Evolutionary conservation across 2,329 filamentous ascomycete species (phyloP).

Genomic region (Sarocladium brachiariae): DNA sequence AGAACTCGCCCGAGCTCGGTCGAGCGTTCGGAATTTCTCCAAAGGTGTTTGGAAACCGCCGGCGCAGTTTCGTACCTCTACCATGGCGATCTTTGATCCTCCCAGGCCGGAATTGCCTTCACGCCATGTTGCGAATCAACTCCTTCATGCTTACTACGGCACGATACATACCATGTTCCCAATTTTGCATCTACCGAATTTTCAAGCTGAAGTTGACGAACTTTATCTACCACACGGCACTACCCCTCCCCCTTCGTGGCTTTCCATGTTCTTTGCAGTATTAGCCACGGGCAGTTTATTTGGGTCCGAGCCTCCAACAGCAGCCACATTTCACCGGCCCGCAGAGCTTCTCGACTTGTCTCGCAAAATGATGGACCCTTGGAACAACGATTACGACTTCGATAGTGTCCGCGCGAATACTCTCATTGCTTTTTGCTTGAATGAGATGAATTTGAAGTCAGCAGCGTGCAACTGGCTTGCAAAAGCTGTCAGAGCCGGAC

Average conservation of each 20-base stretch:
- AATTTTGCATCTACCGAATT: constrained; percentile 81
- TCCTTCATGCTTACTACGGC: constrained; percentile 69
- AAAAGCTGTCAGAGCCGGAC: constrained; percentile 68
- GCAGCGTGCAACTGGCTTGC: constrained; percentile 84
- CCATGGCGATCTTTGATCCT: constrained; percentile 42
- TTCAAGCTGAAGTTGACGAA: constrained; percentile 67
- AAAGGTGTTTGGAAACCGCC: constrained; percentile 77
- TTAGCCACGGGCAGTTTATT: constrained; percentile 79
- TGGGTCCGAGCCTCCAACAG: constrained; percentile 44
- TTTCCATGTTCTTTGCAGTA: constrained; percentile 74
- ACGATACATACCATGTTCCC: constrained; percentile 77
- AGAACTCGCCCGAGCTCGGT: constrained; percentile 64
- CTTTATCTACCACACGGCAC: constrained; percentile 64
- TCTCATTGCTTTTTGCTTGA: constrained; percentile 70
- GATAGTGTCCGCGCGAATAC: constrained; percentile 69
- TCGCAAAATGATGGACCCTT: constrained; percentile 66
- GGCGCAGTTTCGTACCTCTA: constrained; percentile 52
- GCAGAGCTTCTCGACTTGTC: constrained; percentile 65
- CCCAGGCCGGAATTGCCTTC: constrained; percentile 62
- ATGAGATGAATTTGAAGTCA: constrained; percentile 80
- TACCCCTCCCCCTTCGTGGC: constrained; percentile 58
- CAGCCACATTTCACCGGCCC: constrained; percentile 45
- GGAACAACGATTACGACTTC: constrained; percentile 70
- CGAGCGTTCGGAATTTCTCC: constrained; percentile 65
- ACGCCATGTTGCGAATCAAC: constrained; percentile 60